Base-by-base conservation (phyloP, 2,329 filamentous ascomycete genomes). In the Aspergillus ochraceoroseus region DNA sequence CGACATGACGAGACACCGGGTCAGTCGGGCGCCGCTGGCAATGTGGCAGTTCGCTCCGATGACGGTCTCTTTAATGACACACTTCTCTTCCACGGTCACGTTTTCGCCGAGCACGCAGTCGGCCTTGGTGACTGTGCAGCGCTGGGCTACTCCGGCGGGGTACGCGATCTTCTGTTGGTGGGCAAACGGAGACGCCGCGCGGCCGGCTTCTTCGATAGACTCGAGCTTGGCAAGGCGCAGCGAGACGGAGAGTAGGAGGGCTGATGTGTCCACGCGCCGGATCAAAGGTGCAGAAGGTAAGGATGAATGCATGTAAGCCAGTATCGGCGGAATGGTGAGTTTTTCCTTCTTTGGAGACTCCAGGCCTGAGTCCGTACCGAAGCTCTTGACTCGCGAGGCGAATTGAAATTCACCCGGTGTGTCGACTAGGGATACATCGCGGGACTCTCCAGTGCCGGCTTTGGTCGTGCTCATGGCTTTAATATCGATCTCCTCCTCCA, bases 1-100 rank as follows among this genome's bases (percentile, higher is more conserved):
- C 46, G 96, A 90, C 87, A 96, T 95, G 13, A 96, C 70, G 32
- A 96, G 66, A 64, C 90, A 96, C 49, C 89, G 79, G n/a, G 80
- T 82, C 30, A 98, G 68, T 51, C 89, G 85, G 19, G 85, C 87
- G n/a, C 88, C 87, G 52, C 83, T 81, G 47, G 82, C 81, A 49
- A 98, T 90, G 55, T 85, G 83, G 62, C 87, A 94, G 54, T 87
- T 87, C 3, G 86, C 80, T 2, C 92, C 92, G 27, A 98, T 79
- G 19, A 95, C 87, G 25, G 76, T 84, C 64, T 95, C 87, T 64
- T 95, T 95, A 67, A 98, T 85, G n/a, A 88, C 84, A 15, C 80
- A 83, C 62, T 90, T 90, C 55, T 90, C 86, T 57, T 90, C 86
- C 0, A 96, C 81, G 1, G 82, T 87, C 27, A 94, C 87, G 57